phyloP scores from a whole-genome alignment of 345 rosid genomes.

The sweet orange (Citrus sinensis) region DNA sequence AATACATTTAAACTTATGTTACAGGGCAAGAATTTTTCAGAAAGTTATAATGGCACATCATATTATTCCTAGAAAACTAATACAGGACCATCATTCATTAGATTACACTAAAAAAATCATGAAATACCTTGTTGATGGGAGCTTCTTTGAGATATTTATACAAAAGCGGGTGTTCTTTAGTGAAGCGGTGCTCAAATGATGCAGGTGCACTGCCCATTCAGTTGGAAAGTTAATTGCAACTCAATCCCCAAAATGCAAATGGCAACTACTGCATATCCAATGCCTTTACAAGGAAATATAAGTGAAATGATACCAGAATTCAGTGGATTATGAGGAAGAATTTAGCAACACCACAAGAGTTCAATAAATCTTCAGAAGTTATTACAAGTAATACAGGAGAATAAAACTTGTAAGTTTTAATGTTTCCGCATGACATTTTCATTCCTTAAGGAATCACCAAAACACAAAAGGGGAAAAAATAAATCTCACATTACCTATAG shows the following conservation, averaged over 20 bases:
- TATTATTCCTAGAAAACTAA: not conserved
- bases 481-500: constrained; percentile 54
- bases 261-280: not conserved
- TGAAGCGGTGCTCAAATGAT: constrained; percentile 62
- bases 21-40: not conserved
- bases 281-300: not conserved
- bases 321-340: not conserved
- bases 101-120: not conserved
- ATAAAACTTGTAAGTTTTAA: not conserved
- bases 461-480: not conserved
- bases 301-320: not conserved
- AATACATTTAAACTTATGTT: not conserved
- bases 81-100: not conserved
- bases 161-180: constrained; percentile 53
- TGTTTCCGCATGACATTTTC: not conserved
- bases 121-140: constrained; percentile 56
- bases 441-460: not conserved
- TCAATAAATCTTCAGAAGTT: not conserved
- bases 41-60: not conserved
- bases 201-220: constrained; percentile 65
- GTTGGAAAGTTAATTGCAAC: not conserved
- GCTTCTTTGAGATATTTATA: constrained; percentile 70
- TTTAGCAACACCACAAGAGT: not conserved
- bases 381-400: not conserved
- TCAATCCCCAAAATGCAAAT: not conserved